A percentile compares a stretch with the other conserved stretches of the same genome.
Evolutionary conservation across 208 protist genomes (phyloP).

Genomic region (Acanthamoeba polyphaga): DNA sequence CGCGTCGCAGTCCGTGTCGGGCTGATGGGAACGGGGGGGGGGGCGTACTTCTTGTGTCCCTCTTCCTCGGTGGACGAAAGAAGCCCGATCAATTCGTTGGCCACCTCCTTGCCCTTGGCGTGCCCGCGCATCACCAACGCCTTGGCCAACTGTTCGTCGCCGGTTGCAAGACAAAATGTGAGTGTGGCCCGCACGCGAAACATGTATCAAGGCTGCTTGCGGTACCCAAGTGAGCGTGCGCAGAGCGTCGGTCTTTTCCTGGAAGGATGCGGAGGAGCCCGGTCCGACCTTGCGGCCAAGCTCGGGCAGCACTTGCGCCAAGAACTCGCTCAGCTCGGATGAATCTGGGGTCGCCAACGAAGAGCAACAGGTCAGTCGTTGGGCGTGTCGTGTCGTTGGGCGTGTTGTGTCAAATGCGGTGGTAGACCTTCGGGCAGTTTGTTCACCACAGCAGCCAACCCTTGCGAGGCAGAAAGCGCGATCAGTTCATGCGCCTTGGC

Average conservation of each 20-base stretch:
- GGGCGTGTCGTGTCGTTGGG: neutral
- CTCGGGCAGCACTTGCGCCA: constrained; percentile 29
- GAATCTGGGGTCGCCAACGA: neutral
- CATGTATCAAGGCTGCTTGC: neutral
- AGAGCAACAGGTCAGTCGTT: neutral
- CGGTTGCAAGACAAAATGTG: neutral
- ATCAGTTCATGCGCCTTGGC: neutral
- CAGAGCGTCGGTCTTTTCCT: neutral
- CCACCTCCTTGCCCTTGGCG: constrained; percentile 42
- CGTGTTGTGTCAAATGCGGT: neutral
- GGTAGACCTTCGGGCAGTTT: constrained; percentile 37
- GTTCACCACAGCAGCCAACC: constrained; percentile 42
- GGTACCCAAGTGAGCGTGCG: constrained; percentile 44
- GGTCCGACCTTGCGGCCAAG: neutral
- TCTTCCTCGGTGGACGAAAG: constrained; percentile 27
- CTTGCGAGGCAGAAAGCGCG: neutral
- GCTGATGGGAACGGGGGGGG: neutral
- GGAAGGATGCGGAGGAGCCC: neutral
- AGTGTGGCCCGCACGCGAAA: neutral
- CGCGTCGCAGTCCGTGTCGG: neutral
- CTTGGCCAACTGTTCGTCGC: constrained; percentile 31
- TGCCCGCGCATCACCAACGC: constrained; percentile 58
- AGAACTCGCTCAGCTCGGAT: neutral
- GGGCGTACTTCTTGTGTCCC: constrained; percentile 20
- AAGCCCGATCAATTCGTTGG: neutral